These are phyloP conservation scores for Candida pseudocylindracea DNA, from an alignment of 1,139 yeast genomes.

Conservation along the genomic window DNA sequence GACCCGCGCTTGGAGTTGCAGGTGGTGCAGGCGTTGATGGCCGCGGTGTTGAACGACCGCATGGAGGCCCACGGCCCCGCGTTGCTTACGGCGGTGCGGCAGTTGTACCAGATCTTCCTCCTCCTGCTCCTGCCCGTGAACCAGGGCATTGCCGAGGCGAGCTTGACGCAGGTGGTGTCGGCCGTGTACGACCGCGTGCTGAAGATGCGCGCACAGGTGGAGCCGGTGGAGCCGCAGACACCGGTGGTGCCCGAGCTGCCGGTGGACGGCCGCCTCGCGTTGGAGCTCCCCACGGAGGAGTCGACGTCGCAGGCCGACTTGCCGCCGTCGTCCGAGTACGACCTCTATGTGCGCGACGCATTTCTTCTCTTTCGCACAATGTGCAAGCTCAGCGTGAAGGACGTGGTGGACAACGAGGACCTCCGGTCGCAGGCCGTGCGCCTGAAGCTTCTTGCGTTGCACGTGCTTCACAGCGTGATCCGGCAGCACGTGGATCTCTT, in stretches of 20 bases:
- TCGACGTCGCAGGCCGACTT: slow-evolving; percentile 29
- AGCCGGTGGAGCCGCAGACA: not conserved
- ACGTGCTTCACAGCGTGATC: slow-evolving; percentile 68
- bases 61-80: slow-evolving; percentile 86
- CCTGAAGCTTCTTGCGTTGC: slow-evolving; percentile 73
- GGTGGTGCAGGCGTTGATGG: slow-evolving; percentile 77
- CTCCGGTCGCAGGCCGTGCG: slow-evolving; percentile 84
- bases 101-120: slow-evolving; percentile 79
- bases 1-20: slow-evolving; percentile 79
- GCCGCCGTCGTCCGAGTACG: slow-evolving; percentile 29
- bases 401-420: slow-evolving; percentile 52
- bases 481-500: slow-evolving; percentile 75
- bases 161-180: slow-evolving; percentile 74
- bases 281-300: slow-evolving; percentile 30
- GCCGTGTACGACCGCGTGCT: slow-evolving; percentile 60
- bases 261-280: slow-evolving; percentile 20
- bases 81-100: slow-evolving; percentile 74
- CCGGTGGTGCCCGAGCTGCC: slow-evolving; percentile 1
- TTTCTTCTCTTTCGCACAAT: slow-evolving; percentile 81
- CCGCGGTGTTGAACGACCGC: slow-evolving; percentile 40
- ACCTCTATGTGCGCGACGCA: slow-evolving; percentile 68
- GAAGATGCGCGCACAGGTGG: not conserved
- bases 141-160: slow-evolving; percentile 91
- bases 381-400: slow-evolving; percentile 79
- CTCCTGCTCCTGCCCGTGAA: slow-evolving; percentile 62